Percentiles rank a stretch among this genome's conserved stretches.
These are phyloP conservation scores for Claviceps capensis DNA, from an alignment of 2,329 filamentous ascomycete species.

Conservation along the genomic window DNA sequence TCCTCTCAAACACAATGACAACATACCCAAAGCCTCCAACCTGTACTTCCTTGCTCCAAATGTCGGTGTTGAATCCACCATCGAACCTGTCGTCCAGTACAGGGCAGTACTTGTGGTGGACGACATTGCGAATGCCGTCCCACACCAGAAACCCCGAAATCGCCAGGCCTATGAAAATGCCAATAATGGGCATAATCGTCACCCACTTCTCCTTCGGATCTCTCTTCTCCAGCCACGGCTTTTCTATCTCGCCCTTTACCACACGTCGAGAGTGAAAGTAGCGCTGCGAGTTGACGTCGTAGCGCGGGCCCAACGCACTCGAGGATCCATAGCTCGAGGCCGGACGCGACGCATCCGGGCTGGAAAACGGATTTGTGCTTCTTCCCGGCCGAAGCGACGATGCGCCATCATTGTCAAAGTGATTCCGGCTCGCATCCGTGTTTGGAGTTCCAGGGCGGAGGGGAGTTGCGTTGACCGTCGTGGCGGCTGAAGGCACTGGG, in stretches of 20 bases:
- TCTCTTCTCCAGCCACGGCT: constrained; percentile 61
- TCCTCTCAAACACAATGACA: not conserved
- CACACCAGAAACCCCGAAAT: constrained; percentile 61
- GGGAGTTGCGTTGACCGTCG: constrained; percentile 25
- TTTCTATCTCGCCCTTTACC: constrained; percentile 57
- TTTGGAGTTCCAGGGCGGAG: constrained; percentile 28
- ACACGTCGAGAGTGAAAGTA: constrained; percentile 67
- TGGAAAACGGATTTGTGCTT: constrained; percentile 31
- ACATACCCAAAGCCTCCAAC: constrained; percentile 64
- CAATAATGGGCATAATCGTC: constrained; percentile 63
- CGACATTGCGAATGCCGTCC: constrained; percentile 58
- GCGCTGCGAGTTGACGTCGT: constrained; percentile 28
- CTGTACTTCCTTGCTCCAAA: constrained; percentile 66
- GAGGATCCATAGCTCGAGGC: constrained; percentile 33
- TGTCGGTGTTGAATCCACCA: constrained; percentile 38
- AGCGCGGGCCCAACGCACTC: constrained; percentile 22
- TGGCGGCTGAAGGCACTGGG: constrained; percentile 20
- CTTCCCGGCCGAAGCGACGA: constrained; percentile 18
- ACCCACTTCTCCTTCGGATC: constrained; percentile 79
- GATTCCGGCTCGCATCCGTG: constrained; percentile 25
- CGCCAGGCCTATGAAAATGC: constrained; percentile 53
- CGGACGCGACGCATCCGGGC: constrained; percentile 30
- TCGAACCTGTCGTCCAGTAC: constrained; percentile 55
- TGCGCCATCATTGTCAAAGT: constrained; percentile 27
- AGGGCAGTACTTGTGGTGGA: constrained; percentile 60